Base-by-base conservation (phyloP, 495 filamentous ascomycete species). In the Talaromyces stipitatus region DNA sequence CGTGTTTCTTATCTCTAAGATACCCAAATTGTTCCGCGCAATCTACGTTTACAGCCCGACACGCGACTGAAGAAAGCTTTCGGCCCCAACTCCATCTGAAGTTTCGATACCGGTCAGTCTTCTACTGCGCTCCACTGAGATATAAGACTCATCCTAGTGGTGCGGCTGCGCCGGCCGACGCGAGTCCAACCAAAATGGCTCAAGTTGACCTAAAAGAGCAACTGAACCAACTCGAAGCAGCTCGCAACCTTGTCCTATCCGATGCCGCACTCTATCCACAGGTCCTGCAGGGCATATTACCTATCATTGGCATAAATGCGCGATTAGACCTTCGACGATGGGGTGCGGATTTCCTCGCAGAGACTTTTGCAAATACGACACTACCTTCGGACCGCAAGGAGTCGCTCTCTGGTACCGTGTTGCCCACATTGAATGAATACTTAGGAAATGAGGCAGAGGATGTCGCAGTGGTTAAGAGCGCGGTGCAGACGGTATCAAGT, bases 291-390 rank as follows among this genome's bases (percentile, higher is more conserved):
- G 89, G 88, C 24, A 89, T 96, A 56, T 79, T 97, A 4, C 90
- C 91, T 22, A 90, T 97, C 65, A 86, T 97, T 64, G 87, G 86
- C 28, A 81, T 87, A n/a, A 75, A 79, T 52, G 75, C 87, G 45
- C 77, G 78, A 38, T 69, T 96, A 18, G 89, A 95, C 70, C 72
- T 97, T 62, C 86, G 90, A 70, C 78, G 92, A 85, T 99, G 95
- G 95, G 95, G 91, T 22, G 84, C 91, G 22, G 91, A 97, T 24
- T 99, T 99, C 68, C 77, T 99, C 33, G 92, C 95, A 36, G 94
- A 99, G 76, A 89, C 91, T 3, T 96, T 99, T 71, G 85, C 95
- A 18, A 91, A 87, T 45, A 94, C 94, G 12, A 82, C 84, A 30
- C 76, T 97, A 61, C 68, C 82, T 55, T 71, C 75, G 30, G 74